These are phyloP conservation scores for Gyrodon lividus DNA, from an alignment of 768 basidiomycete species.

Conservation along the genomic window DNA sequence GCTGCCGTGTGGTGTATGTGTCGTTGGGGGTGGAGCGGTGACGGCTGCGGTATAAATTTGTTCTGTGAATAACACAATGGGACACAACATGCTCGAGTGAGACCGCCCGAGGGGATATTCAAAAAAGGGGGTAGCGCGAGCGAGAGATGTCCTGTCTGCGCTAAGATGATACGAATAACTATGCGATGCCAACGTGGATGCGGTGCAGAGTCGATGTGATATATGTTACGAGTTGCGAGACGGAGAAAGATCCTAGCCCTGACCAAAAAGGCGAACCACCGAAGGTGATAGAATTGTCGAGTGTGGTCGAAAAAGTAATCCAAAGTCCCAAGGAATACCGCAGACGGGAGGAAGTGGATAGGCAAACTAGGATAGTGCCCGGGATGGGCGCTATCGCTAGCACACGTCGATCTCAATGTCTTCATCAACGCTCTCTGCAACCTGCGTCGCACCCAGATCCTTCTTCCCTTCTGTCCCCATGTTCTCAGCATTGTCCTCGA, in stretches of 20 bases:
- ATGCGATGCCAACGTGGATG: conserved; percentile 15
- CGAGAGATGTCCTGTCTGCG: background rate
- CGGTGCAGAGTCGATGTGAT: conserved; percentile 8
- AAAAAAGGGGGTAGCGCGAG: conserved; percentile 11
- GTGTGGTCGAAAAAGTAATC: background rate
- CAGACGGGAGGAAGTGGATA: background rate
- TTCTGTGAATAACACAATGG: too few relatives aligned
- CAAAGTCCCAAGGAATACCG: background rate
- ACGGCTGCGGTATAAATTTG: too few relatives aligned
- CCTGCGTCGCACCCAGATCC: conserved; percentile 1
- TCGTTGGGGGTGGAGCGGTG: background rate
- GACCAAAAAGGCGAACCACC: background rate
- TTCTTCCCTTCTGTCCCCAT: background rate
- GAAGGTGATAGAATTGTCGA: too few relatives aligned
- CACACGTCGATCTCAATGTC: conserved; percentile 31
- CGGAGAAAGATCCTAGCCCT: background rate
- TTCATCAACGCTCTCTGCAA: conserved; percentile 21
- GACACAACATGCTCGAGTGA: too few relatives aligned
- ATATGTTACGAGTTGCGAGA: conserved; percentile 7
- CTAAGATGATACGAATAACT: conserved; percentile 14
- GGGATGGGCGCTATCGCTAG: conserved; percentile 5
- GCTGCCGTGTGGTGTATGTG: conserved; percentile 7
- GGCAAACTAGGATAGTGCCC: background rate
- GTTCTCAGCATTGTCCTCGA: conserved; percentile 17
- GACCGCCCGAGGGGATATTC: conserved; percentile 13